phyloP scores from a whole-genome alignment of 2,329 filamentous ascomycete species.

The Xylariales sp. region DNA sequence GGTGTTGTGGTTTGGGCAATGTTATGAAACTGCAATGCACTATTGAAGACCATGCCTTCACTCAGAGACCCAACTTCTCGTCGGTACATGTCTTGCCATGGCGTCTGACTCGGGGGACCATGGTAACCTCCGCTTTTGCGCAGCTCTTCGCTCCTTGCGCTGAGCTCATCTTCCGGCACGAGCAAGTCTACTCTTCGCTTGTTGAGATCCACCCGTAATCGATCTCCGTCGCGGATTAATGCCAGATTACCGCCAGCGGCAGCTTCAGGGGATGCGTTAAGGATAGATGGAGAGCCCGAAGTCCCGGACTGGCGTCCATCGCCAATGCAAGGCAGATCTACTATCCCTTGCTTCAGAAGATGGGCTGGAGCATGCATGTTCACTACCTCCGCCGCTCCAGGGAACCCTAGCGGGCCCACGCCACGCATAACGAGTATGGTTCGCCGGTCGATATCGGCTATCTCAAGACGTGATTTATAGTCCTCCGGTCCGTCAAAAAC shows the following conservation, averaged over 20 bases:
- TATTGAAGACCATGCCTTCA: conserved; percentile 5
- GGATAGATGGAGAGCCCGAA: conserved; percentile 48
- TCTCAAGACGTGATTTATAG: conserved; percentile 38
- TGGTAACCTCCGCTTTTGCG: conserved; percentile 31
- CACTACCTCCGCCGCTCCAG: conserved; percentile 46
- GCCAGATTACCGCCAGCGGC: conserved; percentile 50
- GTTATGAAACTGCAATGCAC: conserved; percentile 4
- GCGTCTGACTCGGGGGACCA: conserved; percentile 37
- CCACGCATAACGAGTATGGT: conserved; percentile 46
- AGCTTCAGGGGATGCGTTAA: conserved; percentile 53
- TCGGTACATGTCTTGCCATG: conserved; percentile 41
- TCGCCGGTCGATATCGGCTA: conserved; percentile 32
- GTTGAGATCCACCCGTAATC: conserved; percentile 43
- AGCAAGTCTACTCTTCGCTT: conserved; percentile 45
- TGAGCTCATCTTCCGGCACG: conserved; percentile 35
- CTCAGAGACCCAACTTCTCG: conserved; percentile 1
- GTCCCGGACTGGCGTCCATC: conserved; percentile 53
- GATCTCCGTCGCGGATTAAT: conserved; percentile 44
- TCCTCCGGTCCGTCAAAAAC: conserved; percentile 49
- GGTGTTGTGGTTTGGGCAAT: background rate
- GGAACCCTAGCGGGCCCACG: conserved; percentile 43
- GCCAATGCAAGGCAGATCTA: conserved; percentile 45
- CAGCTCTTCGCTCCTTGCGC: conserved; percentile 29
- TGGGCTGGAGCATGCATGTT: conserved; percentile 27
- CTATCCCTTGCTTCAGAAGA: conserved; percentile 35